These are phyloP conservation scores for Agaricus sinodeliciosus DNA, from an alignment of 768 basidiomycete species.

Conservation along the genomic window DNA sequence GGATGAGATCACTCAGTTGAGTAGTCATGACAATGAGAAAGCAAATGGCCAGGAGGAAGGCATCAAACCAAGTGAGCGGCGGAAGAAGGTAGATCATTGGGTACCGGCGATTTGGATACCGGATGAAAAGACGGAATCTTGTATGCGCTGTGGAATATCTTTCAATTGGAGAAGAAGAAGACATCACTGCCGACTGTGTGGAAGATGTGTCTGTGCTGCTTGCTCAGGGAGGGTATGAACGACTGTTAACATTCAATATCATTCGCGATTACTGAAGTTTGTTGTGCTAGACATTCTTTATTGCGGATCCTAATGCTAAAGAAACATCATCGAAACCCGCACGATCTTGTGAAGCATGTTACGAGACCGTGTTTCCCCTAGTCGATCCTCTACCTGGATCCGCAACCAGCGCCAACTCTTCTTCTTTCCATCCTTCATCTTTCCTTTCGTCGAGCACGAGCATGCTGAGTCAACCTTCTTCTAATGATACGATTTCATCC, in stretches of 20 bases:
- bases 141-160: slow-evolving; percentile 74
- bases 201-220: slow-evolving; percentile 75
- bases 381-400: slow-evolving; percentile 25
- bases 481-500: slow-evolving; percentile 37
- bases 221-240: slow-evolving; percentile 70
- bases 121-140: slow-evolving; percentile 72
- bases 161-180: slow-evolving; percentile 78
- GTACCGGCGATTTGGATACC: slow-evolving; percentile 93
- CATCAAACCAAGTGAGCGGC: slow-evolving; percentile 24
- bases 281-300: slow-evolving; percentile 73
- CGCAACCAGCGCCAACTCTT: slow-evolving; percentile 2
- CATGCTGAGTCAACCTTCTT: slow-evolving; percentile 1
- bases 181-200: slow-evolving; percentile 86
- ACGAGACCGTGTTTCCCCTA: slow-evolving; percentile 77
- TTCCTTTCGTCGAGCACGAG: background rate
- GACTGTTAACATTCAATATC: background rate
- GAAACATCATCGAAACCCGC: slow-evolving; percentile 46
- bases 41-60: slow-evolving; percentile 12
- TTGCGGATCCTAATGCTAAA: slow-evolving; percentile 49
- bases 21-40: slow-evolving; percentile 14
- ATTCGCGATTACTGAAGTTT: background rate
- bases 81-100: slow-evolving; percentile 69
- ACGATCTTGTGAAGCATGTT: slow-evolving; percentile 82
- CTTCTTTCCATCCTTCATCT: background rate
- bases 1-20: background rate